Evolutionary conservation across 1,284 basidiomycete genomes (phyloP).

Genomic region (Hymenochaete sp.): DNA sequence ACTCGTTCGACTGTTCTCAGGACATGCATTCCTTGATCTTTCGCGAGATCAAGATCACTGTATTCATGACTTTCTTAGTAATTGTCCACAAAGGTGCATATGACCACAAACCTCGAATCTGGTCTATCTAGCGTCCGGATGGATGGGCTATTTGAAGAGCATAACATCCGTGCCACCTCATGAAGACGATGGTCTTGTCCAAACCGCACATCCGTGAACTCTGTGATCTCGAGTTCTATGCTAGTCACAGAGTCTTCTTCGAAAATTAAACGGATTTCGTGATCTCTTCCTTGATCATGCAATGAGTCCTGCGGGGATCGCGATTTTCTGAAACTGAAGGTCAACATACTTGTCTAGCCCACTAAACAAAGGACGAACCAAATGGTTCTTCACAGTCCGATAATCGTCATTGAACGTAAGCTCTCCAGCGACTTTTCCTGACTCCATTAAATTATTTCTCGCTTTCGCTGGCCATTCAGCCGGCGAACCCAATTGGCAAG

Average conservation of each 20-base stretch:
- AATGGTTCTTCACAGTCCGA: slow-evolving; percentile 44
- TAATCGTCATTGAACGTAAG: slow-evolving; percentile 43
- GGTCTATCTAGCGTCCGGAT: slow-evolving; percentile 63
- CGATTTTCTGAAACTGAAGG: too few relatives aligned
- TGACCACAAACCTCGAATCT: slow-evolving; percentile 52
- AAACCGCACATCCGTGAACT: slow-evolving; percentile 77
- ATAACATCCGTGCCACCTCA: slow-evolving; percentile 82
- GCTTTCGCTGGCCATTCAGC: slow-evolving; percentile 62
- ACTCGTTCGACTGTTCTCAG: slow-evolving; percentile 77
- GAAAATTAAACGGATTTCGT: slow-evolving; percentile 34
- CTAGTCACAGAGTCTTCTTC: slow-evolving; percentile 53
- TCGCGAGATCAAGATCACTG: slow-evolving; percentile 73
- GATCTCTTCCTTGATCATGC: slow-evolving; percentile 41
- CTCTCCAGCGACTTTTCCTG: slow-evolving; percentile 36
- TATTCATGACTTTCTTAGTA: slow-evolving; percentile 1
- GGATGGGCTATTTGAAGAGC: slow-evolving; percentile 61
- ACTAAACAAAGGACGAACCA: slow-evolving; percentile 28
- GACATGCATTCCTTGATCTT: slow-evolving; percentile 75
- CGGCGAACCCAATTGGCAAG: slow-evolving; percentile 72
- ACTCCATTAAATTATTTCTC: slow-evolving; percentile 70
- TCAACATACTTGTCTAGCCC: neutral
- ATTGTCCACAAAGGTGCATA: neutral
- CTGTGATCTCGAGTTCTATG: slow-evolving; percentile 60
- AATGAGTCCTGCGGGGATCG: slow-evolving; percentile 42
- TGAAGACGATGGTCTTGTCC: slow-evolving; percentile 79